A percentile compares a stretch with the other conserved stretches of the same genome.
Conservation (phyloP, 768 basidiomycete genomes). For the Neoboletus brunneissimus region DNA sequence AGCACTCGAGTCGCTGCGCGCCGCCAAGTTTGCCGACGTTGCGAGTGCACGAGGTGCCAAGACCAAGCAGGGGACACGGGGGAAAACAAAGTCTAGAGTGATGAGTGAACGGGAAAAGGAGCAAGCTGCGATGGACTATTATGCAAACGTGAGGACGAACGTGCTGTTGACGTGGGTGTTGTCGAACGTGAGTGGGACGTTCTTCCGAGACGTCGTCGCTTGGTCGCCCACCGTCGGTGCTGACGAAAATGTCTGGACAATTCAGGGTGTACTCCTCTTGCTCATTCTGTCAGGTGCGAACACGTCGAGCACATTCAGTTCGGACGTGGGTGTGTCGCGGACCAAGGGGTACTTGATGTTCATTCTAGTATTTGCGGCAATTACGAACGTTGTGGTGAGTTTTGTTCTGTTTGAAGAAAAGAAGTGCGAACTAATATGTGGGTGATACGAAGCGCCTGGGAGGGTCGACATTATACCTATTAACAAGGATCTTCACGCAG, state of each 20-base stretch:
- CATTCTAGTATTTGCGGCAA: constrained; percentile 77
- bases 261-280: constrained; percentile 65
- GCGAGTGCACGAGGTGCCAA: constrained; percentile 2
- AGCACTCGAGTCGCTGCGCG: constrained; percentile 69
- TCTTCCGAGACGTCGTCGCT: not conserved
- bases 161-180: constrained; percentile 79
- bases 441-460: constrained; percentile 45
- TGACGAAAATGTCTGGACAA: not conserved
- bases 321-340: constrained; percentile 45
- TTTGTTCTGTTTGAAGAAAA: not conserved
- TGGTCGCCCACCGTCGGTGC: not conserved
- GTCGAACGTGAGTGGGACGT: constrained; percentile 59
- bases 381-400: constrained; percentile 63
- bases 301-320: constrained; percentile 57
- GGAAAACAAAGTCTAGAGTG: constrained; percentile 17
- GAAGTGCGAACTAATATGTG: not conserved
- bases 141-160: constrained; percentile 84
- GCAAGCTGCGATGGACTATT: constrained; percentile 78
- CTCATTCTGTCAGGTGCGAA: constrained; percentile 62
- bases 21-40: constrained; percentile 42
- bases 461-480: constrained; percentile 55
- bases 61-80: constrained; percentile 3
- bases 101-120: constrained; percentile 61
- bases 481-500: constrained; percentile 51
- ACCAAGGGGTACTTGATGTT: constrained; percentile 78